Conservation (phyloP, 1,284 basidiomycete species). For the Somion occarium region DNA sequence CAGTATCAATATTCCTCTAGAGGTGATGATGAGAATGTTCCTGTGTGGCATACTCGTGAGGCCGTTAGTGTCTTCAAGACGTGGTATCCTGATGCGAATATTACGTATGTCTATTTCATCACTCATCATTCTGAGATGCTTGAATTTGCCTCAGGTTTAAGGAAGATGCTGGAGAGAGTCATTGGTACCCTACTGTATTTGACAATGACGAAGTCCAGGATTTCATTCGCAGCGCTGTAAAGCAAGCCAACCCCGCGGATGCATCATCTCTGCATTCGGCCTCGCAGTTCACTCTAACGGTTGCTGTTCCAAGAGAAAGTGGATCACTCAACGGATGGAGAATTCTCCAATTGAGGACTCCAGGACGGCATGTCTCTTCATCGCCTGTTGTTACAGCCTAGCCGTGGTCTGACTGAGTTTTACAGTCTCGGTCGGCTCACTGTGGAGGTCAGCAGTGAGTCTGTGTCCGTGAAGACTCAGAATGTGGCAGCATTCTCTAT, state of each 20-base stretch:
- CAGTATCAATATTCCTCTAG: slow-evolving; percentile 29
- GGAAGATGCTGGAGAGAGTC: slow-evolving; percentile 59
- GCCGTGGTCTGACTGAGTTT: neutral
- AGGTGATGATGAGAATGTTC: slow-evolving; percentile 74
- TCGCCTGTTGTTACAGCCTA: neutral
- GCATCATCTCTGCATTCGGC: neutral
- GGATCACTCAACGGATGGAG: slow-evolving; percentile 64
- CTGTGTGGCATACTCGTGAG: slow-evolving; percentile 75
- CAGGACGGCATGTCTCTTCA: slow-evolving; percentile 49
- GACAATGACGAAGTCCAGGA: slow-evolving; percentile 46
- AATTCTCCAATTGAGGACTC: slow-evolving; percentile 46
- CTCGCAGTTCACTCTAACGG: slow-evolving; percentile 58
- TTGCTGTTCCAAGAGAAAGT: slow-evolving; percentile 57
- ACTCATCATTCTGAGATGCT: neutral
- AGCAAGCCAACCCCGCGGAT: neutral
- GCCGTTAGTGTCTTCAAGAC: slow-evolving; percentile 50
- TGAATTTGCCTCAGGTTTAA: slow-evolving; percentile 38
- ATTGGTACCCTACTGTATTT: slow-evolving; percentile 69
- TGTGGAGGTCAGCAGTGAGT: slow-evolving; percentile 18
- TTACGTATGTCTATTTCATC: slow-evolving; percentile 38
- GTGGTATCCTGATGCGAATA: slow-evolving; percentile 48
- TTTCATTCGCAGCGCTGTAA: slow-evolving; percentile 43
- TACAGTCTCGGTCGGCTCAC: slow-evolving; percentile 31
- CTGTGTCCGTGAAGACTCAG: slow-evolving; percentile 29
- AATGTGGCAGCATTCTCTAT: slow-evolving; percentile 42